Evolutionary conservation across 768 basidiomycete genomes (phyloP).

Genomic region (Hypholoma sublateritium): DNA sequence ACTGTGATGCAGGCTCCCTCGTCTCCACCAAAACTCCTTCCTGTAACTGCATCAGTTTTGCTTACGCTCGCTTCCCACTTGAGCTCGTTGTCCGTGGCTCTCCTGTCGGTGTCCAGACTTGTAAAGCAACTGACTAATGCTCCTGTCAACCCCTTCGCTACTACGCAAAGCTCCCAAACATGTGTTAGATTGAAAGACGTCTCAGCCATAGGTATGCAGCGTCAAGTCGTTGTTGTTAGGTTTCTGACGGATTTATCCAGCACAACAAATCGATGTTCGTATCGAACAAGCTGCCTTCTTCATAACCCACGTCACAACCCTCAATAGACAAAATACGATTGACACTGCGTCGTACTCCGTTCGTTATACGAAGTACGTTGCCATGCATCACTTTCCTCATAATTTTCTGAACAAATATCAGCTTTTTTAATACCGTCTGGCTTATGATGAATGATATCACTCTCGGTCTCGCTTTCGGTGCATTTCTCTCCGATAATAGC

Average conservation of each 20-base stretch:
- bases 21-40: slow-evolving; percentile 19
- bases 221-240: neutral
- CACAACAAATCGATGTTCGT: slow-evolving; percentile 62
- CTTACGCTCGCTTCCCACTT: slow-evolving; percentile 23
- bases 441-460: slow-evolving; percentile 88
- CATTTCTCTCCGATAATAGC: slow-evolving; percentile 71
- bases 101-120: slow-evolving; percentile 17
- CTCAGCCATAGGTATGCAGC: slow-evolving; percentile 37
- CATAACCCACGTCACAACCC: slow-evolving; percentile 39
- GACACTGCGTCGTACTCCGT: slow-evolving; percentile 45
- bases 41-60: slow-evolving; percentile 25
- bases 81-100: slow-evolving; percentile 12
- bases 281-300: slow-evolving; percentile 47
- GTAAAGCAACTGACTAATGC: slow-evolving; percentile 22
- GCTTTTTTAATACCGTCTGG: slow-evolving; percentile 93
- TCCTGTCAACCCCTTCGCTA: slow-evolving; percentile 11
- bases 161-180: neutral
- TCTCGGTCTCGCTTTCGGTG: slow-evolving; percentile 71
- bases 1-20: slow-evolving; percentile 13
- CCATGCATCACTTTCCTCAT: neutral
- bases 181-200: slow-evolving; percentile 36
- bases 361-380: slow-evolving; percentile 66
- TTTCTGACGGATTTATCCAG: slow-evolving; percentile 28
- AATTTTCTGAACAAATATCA: slow-evolving; percentile 26
- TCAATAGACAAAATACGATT: slow-evolving; percentile 33